Base-by-base conservation (phyloP, 352 stramenopile genomes). In the Thalassiosira hispida region DNA sequence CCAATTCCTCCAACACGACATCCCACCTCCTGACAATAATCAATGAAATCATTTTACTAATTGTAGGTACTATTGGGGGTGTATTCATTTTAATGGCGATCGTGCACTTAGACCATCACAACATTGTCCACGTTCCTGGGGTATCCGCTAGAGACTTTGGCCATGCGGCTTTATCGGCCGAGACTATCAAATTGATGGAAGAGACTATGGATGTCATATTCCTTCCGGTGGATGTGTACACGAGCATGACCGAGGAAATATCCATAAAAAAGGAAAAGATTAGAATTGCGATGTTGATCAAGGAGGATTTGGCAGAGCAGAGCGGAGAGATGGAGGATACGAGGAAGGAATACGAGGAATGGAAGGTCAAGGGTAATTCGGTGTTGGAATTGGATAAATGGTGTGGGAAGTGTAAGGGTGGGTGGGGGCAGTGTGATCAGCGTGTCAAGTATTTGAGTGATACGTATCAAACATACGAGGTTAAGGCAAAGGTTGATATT, bases 381-480 rank as follows among this genome's bases (percentile, higher is more conserved):
- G 5, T 47, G 3, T 61, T 61, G 0, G 16, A 35, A 23, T 61
- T 71, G 25, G 46, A 71, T 20, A 51, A 60, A 16, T 71, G 62
- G 62, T 71, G 62, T 61, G 65, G 65, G 51, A 12, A 12, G 2
- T 73, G 51, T 22, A 65, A 44, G 52, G 65, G 35, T 1, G 31
- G 16, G 4, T 65, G 22, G 33, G 35, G 51, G 4, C 12, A 16
- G 16, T 73, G 65, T 56, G 23, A 63, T 25, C 9, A 1, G 4
- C n/a, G 51, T 18, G 44, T 73, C 1, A 16, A 65, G 20, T 73
- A 65, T 65, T 65, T 64, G 27, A 64, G 9, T 7, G 23, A 12
- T 33, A 73, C 12, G 12, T 73, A 73, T 57, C 18, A 31, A 16
- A 60, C 9, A 20, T 3, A 0, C 31, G 31, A 55, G 16, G 5